These are phyloP conservation scores for Monosporascus cannonballus DNA, from an alignment of 2,329 filamentous ascomycete genomes.

Conservation along the genomic window DNA sequence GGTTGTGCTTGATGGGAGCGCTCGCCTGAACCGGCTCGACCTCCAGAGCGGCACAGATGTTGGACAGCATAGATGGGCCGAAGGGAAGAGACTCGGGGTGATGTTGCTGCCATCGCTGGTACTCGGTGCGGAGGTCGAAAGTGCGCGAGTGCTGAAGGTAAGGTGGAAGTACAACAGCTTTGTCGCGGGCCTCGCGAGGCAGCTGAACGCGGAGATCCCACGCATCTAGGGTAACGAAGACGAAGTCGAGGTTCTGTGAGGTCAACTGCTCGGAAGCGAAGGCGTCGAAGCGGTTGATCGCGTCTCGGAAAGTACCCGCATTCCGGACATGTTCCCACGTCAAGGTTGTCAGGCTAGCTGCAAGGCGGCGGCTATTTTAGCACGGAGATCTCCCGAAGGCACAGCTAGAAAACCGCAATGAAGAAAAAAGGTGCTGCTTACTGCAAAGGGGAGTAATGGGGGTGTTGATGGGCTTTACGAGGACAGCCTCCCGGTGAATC, in stretches of 20 bases:
- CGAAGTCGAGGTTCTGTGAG: conserved; percentile 89
- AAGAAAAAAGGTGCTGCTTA: conserved; percentile 51
- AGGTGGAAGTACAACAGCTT: conserved; percentile 90
- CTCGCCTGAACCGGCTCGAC: conserved; percentile 97
- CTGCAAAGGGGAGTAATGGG: conserved; percentile 98
- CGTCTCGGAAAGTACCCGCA: conserved; percentile 94
- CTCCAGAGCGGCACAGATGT: conserved; percentile 96
- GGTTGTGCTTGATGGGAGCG: conserved; percentile 96
- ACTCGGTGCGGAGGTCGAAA: conserved; percentile 94
- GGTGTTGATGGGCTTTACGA: conserved; percentile 97
- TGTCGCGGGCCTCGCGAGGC: conserved; percentile 94
- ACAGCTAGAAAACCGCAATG: conserved; percentile 3
- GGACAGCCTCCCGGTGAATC: conserved; percentile 91
- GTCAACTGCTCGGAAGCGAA: conserved; percentile 90
- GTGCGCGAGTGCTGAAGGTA: conserved; percentile 97
- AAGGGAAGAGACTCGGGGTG: conserved; percentile 97
- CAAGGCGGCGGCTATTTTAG: conserved; percentile 12
- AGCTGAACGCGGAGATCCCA: conserved; percentile 98
- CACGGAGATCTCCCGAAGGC: background rate
- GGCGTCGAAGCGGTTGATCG: conserved; percentile 87
- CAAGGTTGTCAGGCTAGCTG: conserved; percentile 92
- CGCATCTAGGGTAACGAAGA: conserved; percentile 95
- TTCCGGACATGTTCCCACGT: conserved; percentile 99
- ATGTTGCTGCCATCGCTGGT: conserved; percentile 97
- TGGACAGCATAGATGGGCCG: conserved; percentile 88